A percentile compares a stretch with the other conserved stretches of the same genome.
Evolutionary conservation across 2,329 filamentous ascomycete genomes (phyloP).

Genomic region (Lasiodiplodia gonubiensis): DNA sequence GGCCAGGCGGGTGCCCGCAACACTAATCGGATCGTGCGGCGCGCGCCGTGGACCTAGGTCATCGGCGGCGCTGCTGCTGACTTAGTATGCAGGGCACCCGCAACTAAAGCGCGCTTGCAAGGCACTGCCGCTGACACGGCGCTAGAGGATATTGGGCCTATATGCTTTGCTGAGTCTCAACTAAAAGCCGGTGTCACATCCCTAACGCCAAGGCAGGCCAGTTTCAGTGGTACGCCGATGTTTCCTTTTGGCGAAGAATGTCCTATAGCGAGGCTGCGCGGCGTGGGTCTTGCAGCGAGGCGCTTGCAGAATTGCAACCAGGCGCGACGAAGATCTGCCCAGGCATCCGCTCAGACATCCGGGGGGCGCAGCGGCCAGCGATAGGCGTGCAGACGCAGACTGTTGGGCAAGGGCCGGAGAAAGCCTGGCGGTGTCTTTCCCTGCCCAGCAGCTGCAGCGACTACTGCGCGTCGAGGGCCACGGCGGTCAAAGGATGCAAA

Average conservation of each 20-base stretch:
- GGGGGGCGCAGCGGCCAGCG: constrained; percentile 11
- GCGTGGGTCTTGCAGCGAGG: constrained; percentile 13
- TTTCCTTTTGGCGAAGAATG: constrained; percentile 13
- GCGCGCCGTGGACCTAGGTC: constrained; percentile 16
- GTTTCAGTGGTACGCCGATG: constrained; percentile 14
- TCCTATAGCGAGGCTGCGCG: constrained; percentile 5
- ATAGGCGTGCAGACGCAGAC: constrained; percentile 20
- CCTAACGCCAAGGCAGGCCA: constrained; percentile 19
- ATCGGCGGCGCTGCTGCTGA: constrained; percentile 17
- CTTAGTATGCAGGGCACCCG: constrained; percentile 25
- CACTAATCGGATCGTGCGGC: constrained; percentile 21
- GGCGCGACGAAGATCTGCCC: constrained; percentile 25
- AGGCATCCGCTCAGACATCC: constrained; percentile 25
- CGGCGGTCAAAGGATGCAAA: constrained; percentile 25
- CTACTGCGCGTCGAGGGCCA: constrained; percentile 22
- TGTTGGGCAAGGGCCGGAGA: constrained; percentile 14
- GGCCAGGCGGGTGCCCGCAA: constrained; percentile 3
- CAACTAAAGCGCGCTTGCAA: constrained; percentile 20
- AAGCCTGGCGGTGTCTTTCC: constrained; percentile 10
- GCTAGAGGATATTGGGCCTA: constrained; percentile 25
- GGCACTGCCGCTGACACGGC: constrained; percentile 26
- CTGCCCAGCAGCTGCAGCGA: constrained; percentile 9
- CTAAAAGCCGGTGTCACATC: constrained; percentile 18
- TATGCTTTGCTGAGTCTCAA: constrained; percentile 26
- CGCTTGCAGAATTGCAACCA: constrained; percentile 25